Percentiles rank a stretch among this genome's conserved stretches.
Evolutionary conservation across 805 yeast genomes (phyloP).

Genomic region (Kuraishia borneana): DNA sequence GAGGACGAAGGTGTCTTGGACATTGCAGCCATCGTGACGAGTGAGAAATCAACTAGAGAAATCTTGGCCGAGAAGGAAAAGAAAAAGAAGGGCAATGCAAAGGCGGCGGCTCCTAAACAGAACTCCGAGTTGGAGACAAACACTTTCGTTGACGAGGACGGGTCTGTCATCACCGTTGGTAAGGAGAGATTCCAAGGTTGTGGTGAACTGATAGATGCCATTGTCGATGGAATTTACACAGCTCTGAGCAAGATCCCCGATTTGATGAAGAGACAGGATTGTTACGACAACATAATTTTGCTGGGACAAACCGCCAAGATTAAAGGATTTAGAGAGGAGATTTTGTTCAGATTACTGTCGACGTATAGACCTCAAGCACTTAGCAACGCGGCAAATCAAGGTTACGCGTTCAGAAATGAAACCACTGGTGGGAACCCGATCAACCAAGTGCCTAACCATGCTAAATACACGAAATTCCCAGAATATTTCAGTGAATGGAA

Average conservation of each 20-base stretch:
- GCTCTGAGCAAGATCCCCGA: constrained; percentile 46
- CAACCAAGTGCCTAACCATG: constrained; percentile 70
- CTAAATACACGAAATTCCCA: constrained; percentile 61
- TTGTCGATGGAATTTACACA: constrained; percentile 43
- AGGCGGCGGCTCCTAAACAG: constrained; percentile 16
- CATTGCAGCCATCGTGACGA: constrained; percentile 81
- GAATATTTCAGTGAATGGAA: constrained; percentile 97
- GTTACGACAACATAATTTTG: constrained; percentile 74
- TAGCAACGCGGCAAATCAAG: constrained; percentile 3
- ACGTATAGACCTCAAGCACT: constrained; percentile 8
- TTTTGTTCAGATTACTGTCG: constrained; percentile 45
- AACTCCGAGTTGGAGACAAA: constrained; percentile 72
- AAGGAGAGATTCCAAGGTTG: constrained; percentile 83
- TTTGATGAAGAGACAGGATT: constrained; percentile 60
- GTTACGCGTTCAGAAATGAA: constrained; percentile 17
- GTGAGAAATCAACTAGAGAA: constrained; percentile 53
- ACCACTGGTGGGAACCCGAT: constrained; percentile 9
- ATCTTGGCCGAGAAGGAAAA: constrained; percentile 17
- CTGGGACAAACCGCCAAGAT: constrained; percentile 72
- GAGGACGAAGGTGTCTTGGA: constrained; percentile 68
- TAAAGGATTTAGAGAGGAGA: constrained; percentile 64
- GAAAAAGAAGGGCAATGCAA: constrained; percentile 7
- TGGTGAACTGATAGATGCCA: constrained; percentile 39
- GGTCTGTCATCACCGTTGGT: constrained; percentile 59
- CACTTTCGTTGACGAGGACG: constrained; percentile 49